Evolutionary conservation across 208 protist species (phyloP).

Genomic region (Crithidia thermophila): DNA sequence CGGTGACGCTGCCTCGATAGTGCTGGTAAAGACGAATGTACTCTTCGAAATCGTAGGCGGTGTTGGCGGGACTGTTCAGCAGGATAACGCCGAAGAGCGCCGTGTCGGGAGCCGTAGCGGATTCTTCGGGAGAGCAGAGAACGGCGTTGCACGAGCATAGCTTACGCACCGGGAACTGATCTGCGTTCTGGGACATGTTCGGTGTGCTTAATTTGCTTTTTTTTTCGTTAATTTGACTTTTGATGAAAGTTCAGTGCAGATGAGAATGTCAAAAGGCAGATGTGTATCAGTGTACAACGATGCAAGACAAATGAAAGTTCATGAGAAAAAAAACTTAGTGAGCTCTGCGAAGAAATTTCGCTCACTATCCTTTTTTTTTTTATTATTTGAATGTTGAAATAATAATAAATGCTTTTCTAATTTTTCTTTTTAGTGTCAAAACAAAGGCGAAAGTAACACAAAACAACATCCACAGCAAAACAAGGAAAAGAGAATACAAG

Average conservation of each 20-base stretch:
- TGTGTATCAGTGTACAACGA: no score
- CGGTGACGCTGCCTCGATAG: conserved; percentile 22
- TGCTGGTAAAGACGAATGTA: conserved; percentile 50
- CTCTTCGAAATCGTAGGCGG: conserved; percentile 46
- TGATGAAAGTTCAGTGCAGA: no score
- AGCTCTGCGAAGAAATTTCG: no score
- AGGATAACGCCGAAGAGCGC: conserved; percentile 59
- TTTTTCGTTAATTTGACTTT: no score
- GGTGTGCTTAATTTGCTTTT: not conserved
- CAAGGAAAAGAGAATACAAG: not conserved
- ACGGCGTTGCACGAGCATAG: conserved; percentile 35
- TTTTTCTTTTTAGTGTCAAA: no score
- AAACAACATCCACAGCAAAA: not conserved
- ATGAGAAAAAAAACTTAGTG: no score
- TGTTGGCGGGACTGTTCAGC: conserved; percentile 69
- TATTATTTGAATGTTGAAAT: no score
- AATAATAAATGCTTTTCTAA: no score
- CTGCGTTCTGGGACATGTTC: not conserved
- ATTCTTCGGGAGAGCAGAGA: conserved; percentile 8
- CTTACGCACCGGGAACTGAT: conserved; percentile 23
- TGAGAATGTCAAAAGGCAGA: no score
- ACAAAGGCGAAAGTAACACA: no score
- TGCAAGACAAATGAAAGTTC: no score
- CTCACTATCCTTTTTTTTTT: no score
- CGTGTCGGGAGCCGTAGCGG: conserved; percentile 22